Percentiles rank a stretch among this genome's conserved stretches.
Conservation (phyloP, 768 basidiomycete species). For the Pholiota molesta region DNA sequence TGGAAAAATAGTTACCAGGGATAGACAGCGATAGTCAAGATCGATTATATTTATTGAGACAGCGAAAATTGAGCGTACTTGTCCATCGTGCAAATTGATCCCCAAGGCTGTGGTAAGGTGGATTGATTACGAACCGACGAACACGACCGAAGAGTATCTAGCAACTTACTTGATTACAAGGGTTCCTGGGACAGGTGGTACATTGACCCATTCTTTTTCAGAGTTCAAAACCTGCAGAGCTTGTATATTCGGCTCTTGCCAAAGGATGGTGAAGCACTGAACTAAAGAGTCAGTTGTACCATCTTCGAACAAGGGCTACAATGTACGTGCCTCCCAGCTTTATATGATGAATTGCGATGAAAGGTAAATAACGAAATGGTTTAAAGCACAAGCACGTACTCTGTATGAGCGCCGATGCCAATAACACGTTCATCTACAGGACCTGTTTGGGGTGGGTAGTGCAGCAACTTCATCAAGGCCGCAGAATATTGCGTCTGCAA, state of each 20-base stretch:
- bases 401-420: conserved; percentile 86
- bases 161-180: conserved; percentile 79
- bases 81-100: conserved; percentile 92
- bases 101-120: conserved; percentile 54
- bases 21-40: too few species aligned
- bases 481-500: conserved; percentile 74
- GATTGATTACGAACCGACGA: neutral
- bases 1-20: conserved; percentile 31
- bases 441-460: conserved; percentile 76
- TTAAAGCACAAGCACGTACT: conserved; percentile 42
- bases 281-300: neutral
- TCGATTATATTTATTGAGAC: neutral
- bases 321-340: conserved; percentile 44
- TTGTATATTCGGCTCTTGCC: conserved; percentile 73
- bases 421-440: conserved; percentile 64
- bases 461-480: conserved; percentile 78
- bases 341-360: neutral
- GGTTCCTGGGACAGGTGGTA: conserved; percentile 76
- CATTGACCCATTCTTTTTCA: conserved; percentile 79
- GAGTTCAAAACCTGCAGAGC: conserved; percentile 85
- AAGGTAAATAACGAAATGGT: neutral
- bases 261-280: conserved; percentile 87
- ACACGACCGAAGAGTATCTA: neutral
- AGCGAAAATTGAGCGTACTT: conserved; percentile 48
- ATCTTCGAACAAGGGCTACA: neutral